A percentile compares a stretch with the other conserved stretches of the same genome.
Conservation (phyloP, 164 flowering plant genomes). For the Annona cherimola region DNA sequence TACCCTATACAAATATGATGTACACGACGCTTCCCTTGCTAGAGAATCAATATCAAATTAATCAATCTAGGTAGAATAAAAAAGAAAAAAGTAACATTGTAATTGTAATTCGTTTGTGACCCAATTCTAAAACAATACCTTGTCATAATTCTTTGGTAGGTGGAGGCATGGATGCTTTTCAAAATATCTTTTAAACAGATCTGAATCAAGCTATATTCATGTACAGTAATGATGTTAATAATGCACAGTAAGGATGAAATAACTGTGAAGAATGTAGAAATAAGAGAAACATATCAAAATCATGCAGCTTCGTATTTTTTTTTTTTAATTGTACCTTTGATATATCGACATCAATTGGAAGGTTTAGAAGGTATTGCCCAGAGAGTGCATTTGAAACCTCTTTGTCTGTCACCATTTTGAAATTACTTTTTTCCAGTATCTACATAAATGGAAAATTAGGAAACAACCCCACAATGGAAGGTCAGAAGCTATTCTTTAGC, state of each 20-base stretch:
- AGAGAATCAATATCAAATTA: background rate
- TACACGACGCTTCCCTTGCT: background rate
- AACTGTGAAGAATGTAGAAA: constrained; percentile 5
- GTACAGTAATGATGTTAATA: constrained; percentile 9
- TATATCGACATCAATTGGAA: constrained; percentile 86
- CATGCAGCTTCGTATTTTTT: background rate
- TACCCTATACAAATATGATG: background rate
- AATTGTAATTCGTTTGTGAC: background rate
- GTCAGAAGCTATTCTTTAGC: background rate
- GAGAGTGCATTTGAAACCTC: constrained; percentile 80
- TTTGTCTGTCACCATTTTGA: constrained; percentile 64
- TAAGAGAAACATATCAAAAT: background rate
- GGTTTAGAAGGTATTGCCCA: constrained; percentile 91
- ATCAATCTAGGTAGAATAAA: too few relatives aligned
- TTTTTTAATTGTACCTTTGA: constrained; percentile 53
- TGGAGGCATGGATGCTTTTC: constrained; percentile 52
- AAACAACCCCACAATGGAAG: background rate
- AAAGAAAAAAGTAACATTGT: too few relatives aligned
- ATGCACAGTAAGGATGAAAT: background rate
- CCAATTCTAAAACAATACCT: constrained; percentile 44
- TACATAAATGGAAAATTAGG: constrained; percentile 13
- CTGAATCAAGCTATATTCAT: constrained; percentile 71
- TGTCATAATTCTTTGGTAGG: constrained; percentile 82
- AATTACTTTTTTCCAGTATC: constrained; percentile 93
- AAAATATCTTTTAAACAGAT: constrained; percentile 65